These are phyloP conservation scores for Rubia yunnanensis DNA, from an alignment of 257 asterid genomes.

Conservation along the genomic window DNA sequence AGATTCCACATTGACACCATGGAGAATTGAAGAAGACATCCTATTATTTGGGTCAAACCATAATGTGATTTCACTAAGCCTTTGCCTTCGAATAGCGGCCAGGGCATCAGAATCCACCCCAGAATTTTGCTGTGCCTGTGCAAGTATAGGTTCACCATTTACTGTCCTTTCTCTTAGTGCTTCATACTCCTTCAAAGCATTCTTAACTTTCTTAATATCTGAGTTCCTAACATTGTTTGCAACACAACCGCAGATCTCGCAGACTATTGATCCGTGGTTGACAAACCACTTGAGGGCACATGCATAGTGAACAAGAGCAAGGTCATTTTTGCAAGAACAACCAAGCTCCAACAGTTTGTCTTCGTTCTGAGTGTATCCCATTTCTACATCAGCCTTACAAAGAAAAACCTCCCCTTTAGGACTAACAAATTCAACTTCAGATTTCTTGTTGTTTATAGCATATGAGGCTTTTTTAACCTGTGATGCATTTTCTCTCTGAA, in stretches of 20 bases:
- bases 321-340: constrained; percentile 81
- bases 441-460: constrained; percentile 23
- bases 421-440: constrained; percentile 67
- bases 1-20: constrained; percentile 50
- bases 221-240: constrained; percentile 46
- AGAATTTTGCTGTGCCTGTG: constrained; percentile 29
- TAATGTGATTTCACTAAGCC: constrained; percentile 74
- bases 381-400: constrained; percentile 63
- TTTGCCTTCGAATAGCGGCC: constrained; percentile 85
- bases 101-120: constrained; percentile 92
- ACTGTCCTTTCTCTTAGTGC: constrained; percentile 50
- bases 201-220: constrained; percentile 58
- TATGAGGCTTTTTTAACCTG: constrained; percentile 28
- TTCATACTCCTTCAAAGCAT: constrained; percentile 66
- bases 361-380: constrained; percentile 46
- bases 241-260: constrained; percentile 75
- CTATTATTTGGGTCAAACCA: constrained; percentile 78
- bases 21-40: constrained; percentile 34
- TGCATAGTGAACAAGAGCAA: constrained; percentile 80
- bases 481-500: constrained; percentile 21
- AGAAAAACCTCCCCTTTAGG: constrained; percentile 81
- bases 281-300: constrained; percentile 93
- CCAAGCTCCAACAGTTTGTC: constrained; percentile 72
- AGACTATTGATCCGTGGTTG: constrained; percentile 79
- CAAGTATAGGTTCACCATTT: constrained; percentile 71